Base-by-base conservation (phyloP, 116 monocot genomes). In the Cymodocea nodosa region DNA sequence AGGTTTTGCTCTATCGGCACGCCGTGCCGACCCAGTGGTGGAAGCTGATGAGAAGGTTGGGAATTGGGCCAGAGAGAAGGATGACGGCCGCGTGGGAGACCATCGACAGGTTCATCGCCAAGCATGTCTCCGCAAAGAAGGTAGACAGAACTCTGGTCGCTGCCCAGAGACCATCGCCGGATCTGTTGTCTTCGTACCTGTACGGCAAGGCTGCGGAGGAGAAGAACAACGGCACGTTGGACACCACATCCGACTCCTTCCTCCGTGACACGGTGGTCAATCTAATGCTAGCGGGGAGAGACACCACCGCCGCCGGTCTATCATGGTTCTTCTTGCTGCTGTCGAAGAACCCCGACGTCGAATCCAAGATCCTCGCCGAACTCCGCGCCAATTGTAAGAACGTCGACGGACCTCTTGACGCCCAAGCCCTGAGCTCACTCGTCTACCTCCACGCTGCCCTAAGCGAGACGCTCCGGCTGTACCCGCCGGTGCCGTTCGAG, bases 201-300 rank as follows among this genome's bases (percentile, higher is more conserved):
- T n/a, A 70, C 16, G 24, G 63, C 16, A 56, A 74, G 63, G 0
- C 52, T 34, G 36, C 12, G 40, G 52, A 14, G 34, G 57, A 54
- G 60, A 55, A 10, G 65, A 55, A 4, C 23, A 37, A 62, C 6
- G 71, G 24, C 3, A 5, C 6, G 44, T 11, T 30, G 55, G 13
- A 57, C 37, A 2, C 44, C 23, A 36, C 9, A 63, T 24, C 52
- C 13, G 13, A 49, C 16, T 1, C 66, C 56, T 84, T 86, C 69
- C 78, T 94, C 34, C 19, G 86, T 2, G 93, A 89, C 73, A 82
- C 82, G 10, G 54, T 69, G 10, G 49, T 86, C 36, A 93, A 74
- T 50, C 55, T 89, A 8, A 77, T 93, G 74, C 17, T 80, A 0
- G 93, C 89, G 0, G 93, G 93, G 11, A 77, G 84, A n/a, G 93